phyloP scores from a whole-genome alignment of 129 eudicot species.

The Helichrysum umbraculigerum region DNA sequence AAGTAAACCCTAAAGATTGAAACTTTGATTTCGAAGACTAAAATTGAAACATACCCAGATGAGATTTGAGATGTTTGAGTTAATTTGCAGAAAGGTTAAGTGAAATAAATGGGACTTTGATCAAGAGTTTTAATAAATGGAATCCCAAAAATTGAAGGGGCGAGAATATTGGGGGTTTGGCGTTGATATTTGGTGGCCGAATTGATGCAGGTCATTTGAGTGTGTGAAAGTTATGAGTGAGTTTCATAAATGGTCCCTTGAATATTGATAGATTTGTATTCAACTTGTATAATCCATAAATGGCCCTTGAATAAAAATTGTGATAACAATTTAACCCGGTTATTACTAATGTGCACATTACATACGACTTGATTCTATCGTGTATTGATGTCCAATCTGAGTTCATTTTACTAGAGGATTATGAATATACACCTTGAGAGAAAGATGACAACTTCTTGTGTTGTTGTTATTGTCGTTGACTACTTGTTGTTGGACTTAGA shows the following conservation, averaged over 20 bases:
- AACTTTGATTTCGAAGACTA: conserved; percentile 5
- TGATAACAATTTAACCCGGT: too few species aligned
- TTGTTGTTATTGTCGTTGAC: too few species aligned
- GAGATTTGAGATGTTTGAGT: conserved; percentile 30
- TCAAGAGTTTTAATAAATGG: conserved; percentile 7
- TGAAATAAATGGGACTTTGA: conserved; percentile 20
- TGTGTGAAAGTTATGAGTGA: conserved; percentile 17
- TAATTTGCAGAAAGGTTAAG: conserved; percentile 4
- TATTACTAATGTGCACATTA: background rate
- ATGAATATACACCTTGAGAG: too few species aligned
- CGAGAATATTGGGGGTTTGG: conserved; percentile 32
- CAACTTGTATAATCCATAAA: background rate
- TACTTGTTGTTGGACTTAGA: too few species aligned
- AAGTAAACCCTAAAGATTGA: conserved; percentile 21
- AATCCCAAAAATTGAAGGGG: conserved; percentile 24
- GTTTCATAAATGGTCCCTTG: conserved; percentile 10
- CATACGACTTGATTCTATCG: background rate
- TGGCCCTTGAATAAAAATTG: background rate
- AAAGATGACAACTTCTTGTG: too few species aligned
- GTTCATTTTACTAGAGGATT: too few species aligned
- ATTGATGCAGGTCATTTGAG: conserved; percentile 16
- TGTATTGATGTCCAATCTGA: background rate
- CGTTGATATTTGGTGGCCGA: conserved; percentile 31
- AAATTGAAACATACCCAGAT: conserved; percentile 42
- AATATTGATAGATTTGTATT: background rate